Percentiles rank a stretch among this genome's conserved stretches.
phyloP scores from a whole-genome alignment of 1,139 yeast species.

The Kodamaea alishanica region DNA sequence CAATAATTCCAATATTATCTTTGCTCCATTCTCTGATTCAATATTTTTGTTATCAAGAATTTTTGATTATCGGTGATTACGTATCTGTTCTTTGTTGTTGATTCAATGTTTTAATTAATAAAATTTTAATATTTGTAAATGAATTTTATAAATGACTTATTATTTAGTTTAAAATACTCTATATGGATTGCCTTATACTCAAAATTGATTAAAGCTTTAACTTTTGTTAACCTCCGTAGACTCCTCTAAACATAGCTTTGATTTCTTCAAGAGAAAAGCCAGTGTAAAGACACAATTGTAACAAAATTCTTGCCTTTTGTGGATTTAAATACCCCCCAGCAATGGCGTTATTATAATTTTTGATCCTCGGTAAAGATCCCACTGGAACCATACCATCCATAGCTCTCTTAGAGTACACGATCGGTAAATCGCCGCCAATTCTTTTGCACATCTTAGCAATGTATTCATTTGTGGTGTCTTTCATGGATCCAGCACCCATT shows the following conservation, averaged over 20 bases:
- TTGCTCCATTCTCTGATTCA: too few species aligned
- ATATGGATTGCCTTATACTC: constrained; percentile 1
- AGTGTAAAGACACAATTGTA: constrained; percentile 54
- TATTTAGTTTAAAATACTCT: constrained; percentile 1
- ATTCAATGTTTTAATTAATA: constrained; percentile 1
- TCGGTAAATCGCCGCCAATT: constrained; percentile 40
- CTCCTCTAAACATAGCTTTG: constrained; percentile 46
- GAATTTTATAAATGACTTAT: neutral
- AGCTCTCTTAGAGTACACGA: constrained; percentile 62
- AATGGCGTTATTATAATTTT: constrained; percentile 25
- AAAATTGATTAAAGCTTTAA: neutral
- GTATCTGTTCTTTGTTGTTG: constrained; percentile 1
- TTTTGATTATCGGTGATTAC: neutral
- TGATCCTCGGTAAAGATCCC: constrained; percentile 41
- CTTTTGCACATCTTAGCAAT: constrained; percentile 18
- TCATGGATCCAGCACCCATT: constrained; percentile 68
- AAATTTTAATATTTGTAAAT: neutral
- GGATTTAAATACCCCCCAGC: constrained; percentile 71
- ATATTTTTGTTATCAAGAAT: too few species aligned
- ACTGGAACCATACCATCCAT: constrained; percentile 61
- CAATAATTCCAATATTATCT: too few species aligned
- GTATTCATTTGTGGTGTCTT: constrained; percentile 46
- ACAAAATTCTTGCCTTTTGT: constrained; percentile 57
- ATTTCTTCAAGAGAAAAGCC: constrained; percentile 39
- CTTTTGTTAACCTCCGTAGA: constrained; percentile 19